Percentiles rank a stretch among this genome's conserved stretches.
These are phyloP conservation scores for Populus pruinosa DNA, from an alignment of 345 rosid species.

Conservation along the genomic window DNA sequence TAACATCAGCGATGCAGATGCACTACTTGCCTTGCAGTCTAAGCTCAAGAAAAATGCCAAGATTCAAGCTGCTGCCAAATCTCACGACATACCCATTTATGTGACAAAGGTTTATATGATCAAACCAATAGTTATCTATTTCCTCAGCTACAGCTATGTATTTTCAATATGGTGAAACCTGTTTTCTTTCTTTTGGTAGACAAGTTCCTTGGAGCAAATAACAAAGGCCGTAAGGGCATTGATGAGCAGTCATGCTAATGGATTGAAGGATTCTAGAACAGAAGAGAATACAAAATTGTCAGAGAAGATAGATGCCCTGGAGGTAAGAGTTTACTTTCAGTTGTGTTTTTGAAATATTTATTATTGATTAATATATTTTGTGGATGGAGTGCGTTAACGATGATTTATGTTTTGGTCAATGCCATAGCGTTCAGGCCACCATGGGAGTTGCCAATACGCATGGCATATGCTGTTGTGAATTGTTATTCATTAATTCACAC, in stretches of 20 bases:
- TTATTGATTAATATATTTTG: not conserved
- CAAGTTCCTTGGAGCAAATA: conserved; percentile 73
- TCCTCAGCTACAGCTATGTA: not conserved
- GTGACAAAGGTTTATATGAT: conserved; percentile 55
- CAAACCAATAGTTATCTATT: not conserved
- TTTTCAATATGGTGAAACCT: not conserved
- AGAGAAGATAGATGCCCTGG: conserved; percentile 76
- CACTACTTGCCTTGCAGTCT: conserved; percentile 72
- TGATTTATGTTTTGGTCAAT: not conserved
- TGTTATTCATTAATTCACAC: too few species aligned
- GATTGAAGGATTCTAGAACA: conserved; percentile 41
- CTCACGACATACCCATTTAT: conserved; percentile 64
- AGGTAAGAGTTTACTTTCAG: conserved; percentile 39
- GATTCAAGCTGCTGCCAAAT: conserved; percentile 68
- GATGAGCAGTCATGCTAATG: conserved; percentile 49
- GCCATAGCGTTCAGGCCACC: too few species aligned
- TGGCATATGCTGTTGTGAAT: too few species aligned
- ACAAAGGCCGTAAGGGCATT: conserved; percentile 57
- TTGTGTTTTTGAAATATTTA: not conserved
- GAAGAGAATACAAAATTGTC: conserved; percentile 45
- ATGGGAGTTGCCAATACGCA: too few species aligned
- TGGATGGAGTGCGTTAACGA: not conserved
- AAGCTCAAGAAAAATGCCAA: conserved; percentile 78
- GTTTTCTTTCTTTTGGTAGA: conserved; percentile 42
- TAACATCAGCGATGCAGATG: conserved; percentile 78